A percentile compares a stretch with the other conserved stretches of the same genome.
Evolutionary conservation across 257 asterid species (phyloP).

Genomic region (Mentha longifolia): DNA sequence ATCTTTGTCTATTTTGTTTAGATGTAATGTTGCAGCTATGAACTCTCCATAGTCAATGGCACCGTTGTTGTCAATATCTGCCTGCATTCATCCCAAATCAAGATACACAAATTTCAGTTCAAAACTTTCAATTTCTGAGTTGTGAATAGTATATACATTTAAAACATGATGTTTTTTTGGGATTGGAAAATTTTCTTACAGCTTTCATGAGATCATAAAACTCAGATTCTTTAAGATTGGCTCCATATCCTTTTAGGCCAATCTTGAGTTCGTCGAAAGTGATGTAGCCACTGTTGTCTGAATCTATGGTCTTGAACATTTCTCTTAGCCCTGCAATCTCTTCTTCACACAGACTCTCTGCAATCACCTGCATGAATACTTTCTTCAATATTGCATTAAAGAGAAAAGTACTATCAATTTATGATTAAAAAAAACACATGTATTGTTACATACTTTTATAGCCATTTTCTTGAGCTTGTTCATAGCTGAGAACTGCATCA

Average conservation of each 20-base stretch:
- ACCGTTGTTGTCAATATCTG: conserved; percentile 53
- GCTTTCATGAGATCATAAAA: conserved; percentile 45
- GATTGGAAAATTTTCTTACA: conserved; percentile 30
- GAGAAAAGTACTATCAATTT: not conserved
- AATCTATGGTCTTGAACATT: conserved; percentile 48
- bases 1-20: conserved; percentile 46
- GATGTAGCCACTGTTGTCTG: conserved; percentile 48
- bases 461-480: conserved; percentile 61
- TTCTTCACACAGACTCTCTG: conserved; percentile 50
- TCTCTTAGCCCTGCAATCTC: conserved; percentile 52
- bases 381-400: not conserved
- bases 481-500: conserved; percentile 58
- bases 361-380: conserved; percentile 42
- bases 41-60: conserved; percentile 57
- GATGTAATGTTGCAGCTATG: conserved; percentile 52
- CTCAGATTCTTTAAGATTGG: conserved; percentile 50
- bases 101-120: not conserved
- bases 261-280: conserved; percentile 53
- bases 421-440: not conserved
- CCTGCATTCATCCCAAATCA: conserved; percentile 32
- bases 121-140: not conserved
- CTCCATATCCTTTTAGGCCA: conserved; percentile 48
- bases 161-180: not conserved
- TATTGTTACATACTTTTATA: conserved; percentile 37
- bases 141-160: not conserved